Evolutionary conservation across 768 basidiomycete genomes (phyloP).

Genomic region (Paxillus ammoniavirescens): DNA sequence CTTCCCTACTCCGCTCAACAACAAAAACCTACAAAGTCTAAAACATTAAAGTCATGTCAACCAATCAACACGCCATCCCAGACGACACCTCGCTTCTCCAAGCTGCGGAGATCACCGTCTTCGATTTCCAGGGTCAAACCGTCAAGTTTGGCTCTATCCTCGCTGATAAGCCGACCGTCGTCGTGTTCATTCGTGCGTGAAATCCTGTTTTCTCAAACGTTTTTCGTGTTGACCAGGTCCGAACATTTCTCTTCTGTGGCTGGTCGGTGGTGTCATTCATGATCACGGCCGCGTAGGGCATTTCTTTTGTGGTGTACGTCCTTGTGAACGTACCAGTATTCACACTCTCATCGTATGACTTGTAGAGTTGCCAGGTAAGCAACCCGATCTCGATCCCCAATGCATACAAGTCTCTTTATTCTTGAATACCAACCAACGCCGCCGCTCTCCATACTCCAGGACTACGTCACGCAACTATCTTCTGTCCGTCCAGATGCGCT

Average conservation of each 20-base stretch:
- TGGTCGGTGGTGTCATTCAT: no score
- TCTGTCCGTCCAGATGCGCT: slow-evolving; percentile 40
- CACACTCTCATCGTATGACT: neutral
- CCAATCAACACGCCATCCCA: slow-evolving; percentile 23
- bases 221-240: neutral
- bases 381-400: neutral
- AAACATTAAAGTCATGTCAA: neutral
- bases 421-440: neutral
- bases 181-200: slow-evolving; percentile 60
- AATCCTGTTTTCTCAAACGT: no score
- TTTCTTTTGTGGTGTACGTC: slow-evolving; percentile 13
- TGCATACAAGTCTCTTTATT: neutral
- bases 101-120: slow-evolving; percentile 41
- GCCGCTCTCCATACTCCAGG: slow-evolving; percentile 26
- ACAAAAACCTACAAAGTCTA: no score
- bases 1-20: no score
- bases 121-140: slow-evolving; percentile 44
- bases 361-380: slow-evolving; percentile 44
- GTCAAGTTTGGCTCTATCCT: slow-evolving; percentile 54
- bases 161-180: slow-evolving; percentile 47
- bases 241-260: neutral
- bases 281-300: neutral
- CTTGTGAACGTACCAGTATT: neutral
- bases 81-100: slow-evolving; percentile 32
- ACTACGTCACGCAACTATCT: slow-evolving; percentile 48